These are phyloP conservation scores for Elongisporangium undulatum DNA, from an alignment of 352 stramenopile genomes.

Conservation along the genomic window DNA sequence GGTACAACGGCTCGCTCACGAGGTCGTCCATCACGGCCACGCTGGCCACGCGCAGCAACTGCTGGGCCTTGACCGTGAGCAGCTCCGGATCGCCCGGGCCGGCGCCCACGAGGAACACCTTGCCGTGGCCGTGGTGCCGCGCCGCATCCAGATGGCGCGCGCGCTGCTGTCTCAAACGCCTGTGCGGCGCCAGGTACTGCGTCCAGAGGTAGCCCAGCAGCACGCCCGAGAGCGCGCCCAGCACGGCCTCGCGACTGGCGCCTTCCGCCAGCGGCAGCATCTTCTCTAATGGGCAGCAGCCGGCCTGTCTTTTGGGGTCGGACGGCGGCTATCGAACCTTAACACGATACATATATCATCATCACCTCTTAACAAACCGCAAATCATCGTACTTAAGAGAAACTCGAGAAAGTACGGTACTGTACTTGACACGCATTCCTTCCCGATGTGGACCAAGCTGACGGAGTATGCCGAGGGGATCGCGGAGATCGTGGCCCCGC, in stretches of 20 bases:
- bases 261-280: constrained; percentile 11
- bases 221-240: constrained; percentile 38
- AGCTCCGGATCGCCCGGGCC: constrained; percentile 51
- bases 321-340: neutral
- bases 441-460: constrained; percentile 62
- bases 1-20: constrained; percentile 50
- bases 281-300: no score
- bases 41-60: constrained; percentile 40
- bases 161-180: neutral
- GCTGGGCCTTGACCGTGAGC: constrained; percentile 47
- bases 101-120: constrained; percentile 61
- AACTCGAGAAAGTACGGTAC: neutral
- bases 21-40: constrained; percentile 66
- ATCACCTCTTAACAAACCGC: no score
- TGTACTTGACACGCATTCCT: neutral
- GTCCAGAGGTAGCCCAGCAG: constrained; percentile 30
- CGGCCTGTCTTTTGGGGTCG: no score
- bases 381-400: neutral
- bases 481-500: constrained; percentile 66
- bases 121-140: constrained; percentile 17
- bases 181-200: constrained; percentile 23
- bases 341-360: neutral
- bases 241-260: constrained; percentile 24
- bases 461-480: constrained; percentile 52
- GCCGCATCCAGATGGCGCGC: constrained; percentile 18